Evolutionary conservation across 2,329 filamentous ascomycete species (phyloP).

Genomic region (Cryphonectria nitschkei): DNA sequence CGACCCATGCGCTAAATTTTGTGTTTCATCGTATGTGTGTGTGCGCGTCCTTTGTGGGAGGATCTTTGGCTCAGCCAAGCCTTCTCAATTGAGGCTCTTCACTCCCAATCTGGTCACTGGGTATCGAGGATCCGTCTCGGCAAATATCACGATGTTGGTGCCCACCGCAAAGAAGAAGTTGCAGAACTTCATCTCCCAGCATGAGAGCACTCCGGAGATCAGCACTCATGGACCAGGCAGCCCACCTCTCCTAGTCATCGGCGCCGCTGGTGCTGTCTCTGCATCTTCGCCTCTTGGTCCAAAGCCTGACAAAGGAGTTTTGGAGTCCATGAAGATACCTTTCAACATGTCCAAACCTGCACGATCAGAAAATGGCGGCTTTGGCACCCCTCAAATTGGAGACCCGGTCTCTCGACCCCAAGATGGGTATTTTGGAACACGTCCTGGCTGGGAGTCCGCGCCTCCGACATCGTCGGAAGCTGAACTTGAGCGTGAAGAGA

Average conservation of each 20-base stretch:
- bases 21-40: background rate
- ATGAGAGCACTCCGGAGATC: slow-evolving; percentile 17
- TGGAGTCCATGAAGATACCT: slow-evolving; percentile 27
- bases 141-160: slow-evolving; percentile 35
- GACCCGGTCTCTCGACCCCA: background rate
- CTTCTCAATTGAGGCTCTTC: background rate
- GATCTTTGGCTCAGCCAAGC: slow-evolving; percentile 7
- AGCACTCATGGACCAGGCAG: slow-evolving; percentile 27
- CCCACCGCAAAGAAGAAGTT: slow-evolving; percentile 38
- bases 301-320: slow-evolving; percentile 9
- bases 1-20: slow-evolving; percentile 12
- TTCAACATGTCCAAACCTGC: slow-evolving; percentile 12
- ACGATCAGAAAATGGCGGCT: background rate
- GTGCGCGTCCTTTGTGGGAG: background rate
- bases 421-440: background rate
- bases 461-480: background rate
- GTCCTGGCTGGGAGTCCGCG: slow-evolving; percentile 18
- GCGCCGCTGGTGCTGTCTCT: slow-evolving; percentile 7
- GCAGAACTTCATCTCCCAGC: slow-evolving; percentile 39
- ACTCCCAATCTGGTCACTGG: background rate
- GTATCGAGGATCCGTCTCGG: background rate
- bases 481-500: slow-evolving; percentile 4
- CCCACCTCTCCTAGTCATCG: slow-evolving; percentile 24
- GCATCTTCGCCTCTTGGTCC: slow-evolving; percentile 17
- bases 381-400: slow-evolving; percentile 4